Conservation (phyloP, 768 basidiomycete genomes). For the Lentinula aciculospora region DNA sequence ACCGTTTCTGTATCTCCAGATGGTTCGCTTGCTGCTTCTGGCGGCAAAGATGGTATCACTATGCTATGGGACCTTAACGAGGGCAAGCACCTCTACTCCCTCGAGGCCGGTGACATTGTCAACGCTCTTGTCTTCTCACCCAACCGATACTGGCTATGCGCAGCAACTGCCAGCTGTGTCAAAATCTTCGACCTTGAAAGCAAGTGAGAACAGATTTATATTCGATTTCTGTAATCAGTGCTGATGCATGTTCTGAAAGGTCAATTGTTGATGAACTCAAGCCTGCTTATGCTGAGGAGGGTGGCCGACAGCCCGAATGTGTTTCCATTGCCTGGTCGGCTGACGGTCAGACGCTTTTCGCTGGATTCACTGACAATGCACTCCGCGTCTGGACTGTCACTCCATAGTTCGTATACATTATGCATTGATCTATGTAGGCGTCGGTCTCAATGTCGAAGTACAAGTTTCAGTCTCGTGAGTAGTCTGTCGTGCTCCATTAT, state of each 20-base stretch:
- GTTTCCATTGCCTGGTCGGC: slow-evolving; percentile 98
- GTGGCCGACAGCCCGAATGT: slow-evolving; percentile 81
- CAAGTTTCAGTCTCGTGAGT: no score
- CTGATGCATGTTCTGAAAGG: slow-evolving; percentile 30
- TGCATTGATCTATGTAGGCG: background rate
- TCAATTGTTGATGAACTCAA: slow-evolving; percentile 99
- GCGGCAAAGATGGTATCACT: slow-evolving; percentile 99
- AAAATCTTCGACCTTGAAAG: slow-evolving; percentile 99
- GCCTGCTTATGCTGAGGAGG: slow-evolving; percentile 82
- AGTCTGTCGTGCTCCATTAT: no score
- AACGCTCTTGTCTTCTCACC: slow-evolving; percentile 99
- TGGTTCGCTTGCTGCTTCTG: slow-evolving; percentile 97
- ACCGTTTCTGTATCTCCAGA: slow-evolving; percentile 98
- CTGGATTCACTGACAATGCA: slow-evolving; percentile 93
- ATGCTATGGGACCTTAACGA: slow-evolving; percentile 99
- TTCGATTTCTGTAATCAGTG: background rate
- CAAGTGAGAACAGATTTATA: slow-evolving; percentile 60
- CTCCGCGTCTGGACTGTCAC: slow-evolving; percentile 90
- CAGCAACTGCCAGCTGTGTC: slow-evolving; percentile 93
- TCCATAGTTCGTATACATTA: slow-evolving; percentile 27
- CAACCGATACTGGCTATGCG: slow-evolving; percentile 99
- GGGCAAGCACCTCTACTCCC: slow-evolving; percentile 99
- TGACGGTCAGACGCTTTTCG: slow-evolving; percentile 95
- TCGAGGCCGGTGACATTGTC: slow-evolving; percentile 97
- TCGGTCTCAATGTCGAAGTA: background rate